Conservation (phyloP, 148 eudicot genomes). For the Camellia japonica region DNA sequence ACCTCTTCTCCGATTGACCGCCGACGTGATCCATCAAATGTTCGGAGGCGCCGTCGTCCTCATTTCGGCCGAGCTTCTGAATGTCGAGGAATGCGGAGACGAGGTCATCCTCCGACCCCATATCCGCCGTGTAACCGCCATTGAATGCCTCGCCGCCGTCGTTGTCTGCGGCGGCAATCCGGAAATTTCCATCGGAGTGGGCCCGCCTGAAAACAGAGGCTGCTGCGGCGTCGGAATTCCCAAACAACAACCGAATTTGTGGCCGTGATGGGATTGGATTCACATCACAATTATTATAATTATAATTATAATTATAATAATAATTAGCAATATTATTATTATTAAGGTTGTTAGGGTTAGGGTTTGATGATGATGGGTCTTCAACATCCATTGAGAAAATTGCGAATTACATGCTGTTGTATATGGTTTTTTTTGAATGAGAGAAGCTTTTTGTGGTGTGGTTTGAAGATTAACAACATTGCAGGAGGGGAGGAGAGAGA, state of each 20-base stretch:
- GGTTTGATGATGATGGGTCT: neutral
- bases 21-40: slow-evolving; percentile 3
- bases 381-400: slow-evolving; percentile 9
- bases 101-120: slow-evolving; percentile 45
- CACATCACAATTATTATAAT: neutral
- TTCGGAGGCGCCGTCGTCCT: slow-evolving; percentile 1
- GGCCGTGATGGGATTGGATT: neutral
- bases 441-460: neutral
- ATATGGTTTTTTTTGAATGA: neutral
- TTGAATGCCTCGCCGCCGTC: slow-evolving; percentile 30
- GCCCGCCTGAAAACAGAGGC: slow-evolving; percentile 34
- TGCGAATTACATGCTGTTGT: neutral
- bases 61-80: slow-evolving; percentile 36
- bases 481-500: neutral
- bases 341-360: neutral
- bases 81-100: slow-evolving; percentile 50
- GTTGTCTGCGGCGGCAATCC: slow-evolving; percentile 20
- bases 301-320: neutral
- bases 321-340: neutral
- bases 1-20: slow-evolving; percentile 14
- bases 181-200: slow-evolving; percentile 44
- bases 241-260: neutral
- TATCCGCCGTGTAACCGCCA: slow-evolving; percentile 1
- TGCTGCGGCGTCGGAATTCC: slow-evolving; percentile 1
- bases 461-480: neutral